A percentile compares a stretch with the other conserved stretches of the same genome.
phyloP scores from a whole-genome alignment of 140 eudicot species.

The Flaveria floridana region DNA sequence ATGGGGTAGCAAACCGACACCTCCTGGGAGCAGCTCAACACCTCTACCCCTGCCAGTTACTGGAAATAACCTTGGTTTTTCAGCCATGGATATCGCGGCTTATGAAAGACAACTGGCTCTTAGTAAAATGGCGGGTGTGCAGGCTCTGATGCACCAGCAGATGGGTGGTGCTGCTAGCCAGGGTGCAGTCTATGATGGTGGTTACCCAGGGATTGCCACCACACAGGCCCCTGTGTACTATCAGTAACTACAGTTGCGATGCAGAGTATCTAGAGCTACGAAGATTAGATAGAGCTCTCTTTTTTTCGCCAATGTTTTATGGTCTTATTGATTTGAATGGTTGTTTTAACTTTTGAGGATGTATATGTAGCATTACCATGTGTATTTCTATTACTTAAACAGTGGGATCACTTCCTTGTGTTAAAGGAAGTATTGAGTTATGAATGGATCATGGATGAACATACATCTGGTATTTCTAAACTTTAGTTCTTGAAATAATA shows the following conservation, averaged over 20 bases:
- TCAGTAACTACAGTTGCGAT: conserved; percentile 33
- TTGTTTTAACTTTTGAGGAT: conserved; percentile 30
- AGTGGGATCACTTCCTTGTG: background rate
- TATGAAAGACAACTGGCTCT: conserved; percentile 71
- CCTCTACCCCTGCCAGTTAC: conserved; percentile 80
- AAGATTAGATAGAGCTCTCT: conserved; percentile 31
- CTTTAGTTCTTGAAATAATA: too few species aligned
- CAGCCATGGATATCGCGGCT: conserved; percentile 56
- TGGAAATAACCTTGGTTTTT: conserved; percentile 45
- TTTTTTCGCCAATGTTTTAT: conserved; percentile 10
- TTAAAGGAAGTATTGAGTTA: background rate
- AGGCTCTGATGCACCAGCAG: conserved; percentile 58
- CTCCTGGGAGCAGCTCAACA: conserved; percentile 75
- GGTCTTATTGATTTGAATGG: conserved; percentile 22
- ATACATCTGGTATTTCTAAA: background rate
- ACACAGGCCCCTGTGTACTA: conserved; percentile 71
- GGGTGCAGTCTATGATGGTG: conserved; percentile 57
- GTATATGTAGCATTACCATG: conserved; percentile 29
- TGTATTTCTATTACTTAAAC: conserved; percentile 5
- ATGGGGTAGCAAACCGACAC: conserved; percentile 98
- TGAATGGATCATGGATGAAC: background rate
- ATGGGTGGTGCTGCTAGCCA: conserved; percentile 57
- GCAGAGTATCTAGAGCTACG: conserved; percentile 15
- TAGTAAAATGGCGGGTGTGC: conserved; percentile 73
- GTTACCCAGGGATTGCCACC: conserved; percentile 49